Evolutionary conservation across 2,329 filamentous ascomycete genomes (phyloP), one percentile per base, ranked within the genome.

Genomic region (Acrocalymma vagum): DNA sequence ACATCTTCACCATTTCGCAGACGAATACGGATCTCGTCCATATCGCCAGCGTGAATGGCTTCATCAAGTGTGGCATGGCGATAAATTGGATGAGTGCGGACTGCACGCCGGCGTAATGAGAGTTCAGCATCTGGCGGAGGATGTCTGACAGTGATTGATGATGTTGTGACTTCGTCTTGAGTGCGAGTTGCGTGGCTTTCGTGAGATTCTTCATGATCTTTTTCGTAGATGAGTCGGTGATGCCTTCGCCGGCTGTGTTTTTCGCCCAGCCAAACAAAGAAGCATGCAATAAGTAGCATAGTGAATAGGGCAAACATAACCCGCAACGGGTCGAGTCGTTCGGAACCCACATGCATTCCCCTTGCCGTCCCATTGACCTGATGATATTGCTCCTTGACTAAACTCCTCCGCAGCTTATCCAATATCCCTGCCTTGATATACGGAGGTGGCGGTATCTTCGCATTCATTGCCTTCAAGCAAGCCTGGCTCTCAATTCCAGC

Each of bases 1-100:
- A 53, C 43, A 24, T 55, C 52, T 41, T 53, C 49, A 13, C 49
- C 49, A 24, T 53, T 53, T 17, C 34, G 27, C 13, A 55, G 42
- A 16, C 52, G 49, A 6, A 35, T 41, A 7, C 48, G 31, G 11
- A 55, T 53, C 28, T 55, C 52, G 3, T 32, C 7, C n/a, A 55
- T 27, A 24, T 51, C 46, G 34, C 31, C 38, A 14, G 42, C 24
- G 15, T 48, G 38, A 7, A 55, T 39, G 1, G 52, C 52, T 29
- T 42, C 37, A 29, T 45, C 43, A 7, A 55, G 42, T 20, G 23
- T 51, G 14, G 21, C 30, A 24, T 53, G 44, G 3, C 31, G 38
- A 34, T 51, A 55, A 10, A 48, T 51, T 7, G 52, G 49, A 33
- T 52, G 45, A 7, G 38, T 42, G 10, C 48, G 51, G 13, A 52